Evolutionary conservation across 2,329 filamentous ascomycete genomes (phyloP).

Genomic region (Truncatella angustata): DNA sequence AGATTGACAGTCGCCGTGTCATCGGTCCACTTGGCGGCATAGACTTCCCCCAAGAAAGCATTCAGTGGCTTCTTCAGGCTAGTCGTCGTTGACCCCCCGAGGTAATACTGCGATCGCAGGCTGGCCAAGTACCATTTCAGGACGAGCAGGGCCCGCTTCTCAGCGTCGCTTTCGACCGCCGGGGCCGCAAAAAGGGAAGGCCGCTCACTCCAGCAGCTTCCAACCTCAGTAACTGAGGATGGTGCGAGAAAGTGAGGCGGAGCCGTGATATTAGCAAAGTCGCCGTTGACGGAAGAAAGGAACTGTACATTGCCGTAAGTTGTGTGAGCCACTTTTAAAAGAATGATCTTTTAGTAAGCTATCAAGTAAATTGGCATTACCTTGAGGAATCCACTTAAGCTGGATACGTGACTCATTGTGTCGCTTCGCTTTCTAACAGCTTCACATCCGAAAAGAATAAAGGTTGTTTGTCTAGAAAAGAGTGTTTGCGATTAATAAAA

Average conservation of each 20-base stretch:
- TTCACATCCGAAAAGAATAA: background rate
- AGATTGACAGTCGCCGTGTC: slow-evolving; percentile 16
- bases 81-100: background rate
- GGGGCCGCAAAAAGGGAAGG: background rate
- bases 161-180: background rate
- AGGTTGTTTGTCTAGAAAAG: too few species aligned
- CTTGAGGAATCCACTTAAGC: too few species aligned
- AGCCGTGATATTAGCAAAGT: too few species aligned
- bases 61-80: slow-evolving; percentile 4
- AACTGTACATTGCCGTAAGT: too few species aligned
- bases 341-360: too few species aligned
- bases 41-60: background rate
- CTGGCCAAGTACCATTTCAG: background rate
- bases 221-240: background rate
- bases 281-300: too few species aligned
- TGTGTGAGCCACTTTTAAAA: too few species aligned
- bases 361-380: too few species aligned
- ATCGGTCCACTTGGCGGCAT: background rate
- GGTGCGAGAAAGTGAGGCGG: slow-evolving; percentile 1
- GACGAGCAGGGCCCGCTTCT: slow-evolving; percentile 3
- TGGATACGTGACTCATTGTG: background rate
- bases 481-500: background rate
- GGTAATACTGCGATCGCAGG: background rate
- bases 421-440: background rate
- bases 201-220: slow-evolving; percentile 1